phyloP scores from a whole-genome alignment of 257 asterid species.

The Primulina huaijiensis region DNA sequence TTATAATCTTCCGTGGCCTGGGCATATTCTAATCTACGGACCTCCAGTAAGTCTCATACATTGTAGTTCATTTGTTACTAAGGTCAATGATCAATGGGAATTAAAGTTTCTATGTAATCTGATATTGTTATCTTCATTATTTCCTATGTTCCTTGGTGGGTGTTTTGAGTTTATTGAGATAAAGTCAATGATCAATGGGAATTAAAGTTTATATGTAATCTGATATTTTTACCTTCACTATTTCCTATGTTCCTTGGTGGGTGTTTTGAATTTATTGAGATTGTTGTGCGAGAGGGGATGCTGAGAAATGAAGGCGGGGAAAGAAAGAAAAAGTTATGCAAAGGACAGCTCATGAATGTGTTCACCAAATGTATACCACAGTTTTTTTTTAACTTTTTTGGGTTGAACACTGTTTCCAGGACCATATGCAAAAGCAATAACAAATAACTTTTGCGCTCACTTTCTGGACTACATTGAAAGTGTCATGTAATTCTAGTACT shows the following conservation, averaged over 20 bases:
- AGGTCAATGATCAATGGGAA: slow-evolving; percentile 21
- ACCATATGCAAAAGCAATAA: not conserved
- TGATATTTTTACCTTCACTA: no score
- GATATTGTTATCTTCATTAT: slow-evolving; percentile 2
- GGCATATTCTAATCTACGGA: slow-evolving; percentile 84
- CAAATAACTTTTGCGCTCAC: not conserved
- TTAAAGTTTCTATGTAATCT: not conserved
- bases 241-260: no score
- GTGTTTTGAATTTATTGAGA: not conserved
- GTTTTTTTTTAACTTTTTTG: not conserved
- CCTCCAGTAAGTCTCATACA: slow-evolving; percentile 66
- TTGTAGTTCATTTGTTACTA: slow-evolving; percentile 20
- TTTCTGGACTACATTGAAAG: slow-evolving; percentile 6
- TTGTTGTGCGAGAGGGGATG: not conserved
- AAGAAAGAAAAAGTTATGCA: not conserved
- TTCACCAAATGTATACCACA: not conserved
- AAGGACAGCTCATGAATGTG: slow-evolving; percentile 6
- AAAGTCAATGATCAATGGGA: no score
- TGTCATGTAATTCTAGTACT: not conserved
- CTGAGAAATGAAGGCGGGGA: not conserved
- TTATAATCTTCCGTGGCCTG: slow-evolving; percentile 77
- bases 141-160: not conserved
- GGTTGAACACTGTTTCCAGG: slow-evolving; percentile 1
- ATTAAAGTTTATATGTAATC: no score
- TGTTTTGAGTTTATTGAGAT: not conserved